phyloP scores from a whole-genome alignment of 164 flowering plant genomes.

The Hamamelis virginiana region DNA sequence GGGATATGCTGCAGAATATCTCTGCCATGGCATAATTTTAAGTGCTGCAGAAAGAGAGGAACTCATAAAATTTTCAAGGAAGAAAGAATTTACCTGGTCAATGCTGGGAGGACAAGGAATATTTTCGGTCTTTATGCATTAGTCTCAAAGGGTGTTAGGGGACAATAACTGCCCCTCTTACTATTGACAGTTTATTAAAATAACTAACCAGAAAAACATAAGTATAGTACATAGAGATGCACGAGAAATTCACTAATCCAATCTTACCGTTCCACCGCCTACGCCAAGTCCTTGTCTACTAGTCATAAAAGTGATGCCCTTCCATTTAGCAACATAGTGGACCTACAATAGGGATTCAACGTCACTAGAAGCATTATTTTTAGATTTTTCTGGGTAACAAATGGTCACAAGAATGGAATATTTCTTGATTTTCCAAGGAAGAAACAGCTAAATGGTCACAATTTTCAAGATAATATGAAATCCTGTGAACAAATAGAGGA shows the following conservation, averaged over 20 bases:
- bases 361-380: not conserved
- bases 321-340: constrained; percentile 98
- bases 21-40: not conserved
- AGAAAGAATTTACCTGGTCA: too few relatives aligned
- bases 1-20: not conserved
- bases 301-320: constrained; percentile 86
- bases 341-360: constrained; percentile 47
- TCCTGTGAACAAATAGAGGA: not conserved
- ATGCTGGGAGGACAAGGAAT: not conserved
- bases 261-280: constrained; percentile 89
- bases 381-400: not conserved
- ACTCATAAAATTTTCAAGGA: not conserved
- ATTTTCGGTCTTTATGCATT: not conserved
- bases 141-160: not conserved
- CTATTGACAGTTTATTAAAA: not conserved
- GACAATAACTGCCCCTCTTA: not conserved
- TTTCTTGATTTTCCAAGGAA: not conserved
- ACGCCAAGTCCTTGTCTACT: constrained; percentile 97
- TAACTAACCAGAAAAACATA: not conserved
- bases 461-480: not conserved
- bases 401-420: not conserved
- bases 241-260: not conserved
- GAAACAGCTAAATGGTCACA: too few relatives aligned
- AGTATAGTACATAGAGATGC: not conserved
- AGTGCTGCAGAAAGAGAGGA: not conserved